A percentile compares a stretch with the other conserved stretches of the same genome.
Conservation (phyloP, 306 rosid genomes). For the Pyrus bretschneideri region DNA sequence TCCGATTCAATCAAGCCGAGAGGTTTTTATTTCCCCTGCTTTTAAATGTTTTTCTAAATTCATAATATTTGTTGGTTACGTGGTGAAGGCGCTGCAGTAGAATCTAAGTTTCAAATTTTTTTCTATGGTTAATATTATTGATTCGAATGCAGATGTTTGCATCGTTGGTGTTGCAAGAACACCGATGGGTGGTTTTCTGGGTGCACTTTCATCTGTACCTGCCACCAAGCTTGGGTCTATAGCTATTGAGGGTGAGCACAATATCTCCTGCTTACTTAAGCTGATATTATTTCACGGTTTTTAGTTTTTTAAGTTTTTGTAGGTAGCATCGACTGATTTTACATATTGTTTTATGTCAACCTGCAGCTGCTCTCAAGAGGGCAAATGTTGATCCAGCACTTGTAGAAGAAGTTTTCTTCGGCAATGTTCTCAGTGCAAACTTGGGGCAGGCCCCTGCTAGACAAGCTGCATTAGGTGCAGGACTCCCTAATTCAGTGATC, state of each 20-base stretch:
- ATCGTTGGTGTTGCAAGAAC: slow-evolving; percentile 96
- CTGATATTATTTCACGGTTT: neutral
- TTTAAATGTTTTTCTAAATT: neutral
- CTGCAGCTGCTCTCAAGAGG: slow-evolving; percentile 83
- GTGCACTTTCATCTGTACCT: slow-evolving; percentile 68
- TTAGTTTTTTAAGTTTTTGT: neutral
- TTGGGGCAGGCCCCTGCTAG: slow-evolving; percentile 99
- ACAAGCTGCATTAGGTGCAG: slow-evolving; percentile 98
- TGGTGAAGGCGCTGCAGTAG: neutral
- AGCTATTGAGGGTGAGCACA: slow-evolving; percentile 65
- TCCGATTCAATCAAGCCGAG: slow-evolving; percentile 64
- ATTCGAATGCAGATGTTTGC: slow-evolving; percentile 70
- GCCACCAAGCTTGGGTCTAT: slow-evolving; percentile 94
- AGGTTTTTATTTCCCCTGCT: slow-evolving; percentile 43
- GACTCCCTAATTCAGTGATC: slow-evolving; percentile 72
- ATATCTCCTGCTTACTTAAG: neutral
- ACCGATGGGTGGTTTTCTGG: slow-evolving; percentile 95
- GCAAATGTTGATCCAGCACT: slow-evolving; percentile 84
- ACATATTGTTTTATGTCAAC: neutral
- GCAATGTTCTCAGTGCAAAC: slow-evolving; percentile 96
- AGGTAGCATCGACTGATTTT: neutral
- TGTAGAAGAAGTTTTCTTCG: slow-evolving; percentile 87
- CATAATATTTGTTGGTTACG: neutral
- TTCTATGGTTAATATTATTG: slow-evolving; percentile 2
- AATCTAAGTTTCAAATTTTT: neutral